phyloP scores from a whole-genome alignment of 495 filamentous ascomycete genomes.

The Clohesyomyces aquaticus region DNA sequence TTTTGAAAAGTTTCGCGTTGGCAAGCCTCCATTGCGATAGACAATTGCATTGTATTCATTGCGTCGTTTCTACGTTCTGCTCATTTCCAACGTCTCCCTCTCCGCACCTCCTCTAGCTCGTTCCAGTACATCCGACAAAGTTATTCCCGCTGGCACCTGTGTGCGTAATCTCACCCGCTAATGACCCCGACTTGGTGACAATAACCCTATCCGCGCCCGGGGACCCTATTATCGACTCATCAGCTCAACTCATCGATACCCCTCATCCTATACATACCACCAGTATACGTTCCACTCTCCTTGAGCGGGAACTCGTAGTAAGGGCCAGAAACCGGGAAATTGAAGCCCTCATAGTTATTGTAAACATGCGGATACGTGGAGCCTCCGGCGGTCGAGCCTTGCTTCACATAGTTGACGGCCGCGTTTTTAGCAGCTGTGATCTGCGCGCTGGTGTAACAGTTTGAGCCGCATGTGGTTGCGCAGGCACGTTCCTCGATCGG shows the following conservation, averaged over 20 bases:
- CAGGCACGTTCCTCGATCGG: not conserved
- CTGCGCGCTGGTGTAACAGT: constrained; percentile 29
- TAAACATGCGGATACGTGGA: constrained; percentile 71
- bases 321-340: constrained; percentile 60
- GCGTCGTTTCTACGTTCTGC: no score
- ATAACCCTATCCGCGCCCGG: constrained; percentile 75
- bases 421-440: constrained; percentile 56
- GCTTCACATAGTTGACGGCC: constrained; percentile 55
- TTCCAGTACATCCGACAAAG: constrained; percentile 60
- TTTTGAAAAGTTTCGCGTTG: no score
- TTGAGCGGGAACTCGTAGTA: constrained; percentile 78
- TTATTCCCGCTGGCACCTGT: constrained; percentile 67
- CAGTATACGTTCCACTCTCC: constrained; percentile 56
- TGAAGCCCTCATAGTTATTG: constrained; percentile 74
- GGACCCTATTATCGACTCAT: constrained; percentile 49
- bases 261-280: constrained; percentile 40
- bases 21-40: no score
- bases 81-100: no score
- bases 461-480: constrained; percentile 27
- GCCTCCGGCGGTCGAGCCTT: constrained; percentile 53
- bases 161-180: constrained; percentile 68
- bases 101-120: not conserved
- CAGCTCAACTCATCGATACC: constrained; percentile 7
- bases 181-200: constrained; percentile 58
- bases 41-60: no score